Base-by-base conservation (phyloP, 176 grass and related monocot species). In the Bothriochloa decipiens region DNA sequence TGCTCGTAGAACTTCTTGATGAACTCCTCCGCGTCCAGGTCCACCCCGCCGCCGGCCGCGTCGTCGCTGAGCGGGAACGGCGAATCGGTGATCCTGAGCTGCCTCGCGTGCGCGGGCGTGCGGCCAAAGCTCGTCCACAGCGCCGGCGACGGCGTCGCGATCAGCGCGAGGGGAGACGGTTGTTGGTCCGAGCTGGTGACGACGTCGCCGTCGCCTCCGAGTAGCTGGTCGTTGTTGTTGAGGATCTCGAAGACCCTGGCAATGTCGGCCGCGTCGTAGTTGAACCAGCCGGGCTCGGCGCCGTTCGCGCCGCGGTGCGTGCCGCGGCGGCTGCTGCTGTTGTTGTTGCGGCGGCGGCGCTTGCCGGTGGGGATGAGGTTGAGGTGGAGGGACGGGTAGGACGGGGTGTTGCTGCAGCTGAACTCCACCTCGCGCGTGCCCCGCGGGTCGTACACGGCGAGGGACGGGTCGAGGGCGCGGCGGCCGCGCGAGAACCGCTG, bases 401-500 rank as follows among this genome's bases (percentile, higher is more conserved):
- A 85, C 4, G 96, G 91, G 37, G 96, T 99, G 88, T 95, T 92
- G 81, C 93, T 94, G 85, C 96, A 95, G 88, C 91, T 96, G 86
- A 99, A 99, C 91, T 99, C 89, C 62, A 98, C 96, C 79, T 98
- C 96, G 10, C 12, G 82, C 60, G 26, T 28, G 76, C 75, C 74
- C 16, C 75, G 64, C 23, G 71, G 74, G 86, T 47, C 32, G 86
- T 83, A 84, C 4, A 87, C 79, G 68, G 89, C 68, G 79, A 71
- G 82, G 33, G 76, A 53, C 1, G 85, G 85, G 70, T 94, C 90
- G 74, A 83, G 47, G 26, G 82, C 71, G 62, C 87, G 28, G 69
- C 53, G 7, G 58, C 3, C 58, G 58, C 92, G 72, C 20, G 92
- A 85, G 53, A 88, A 83, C 3, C 42, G 10, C 5, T 16, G 18